Evolutionary conservation across 2,329 filamentous ascomycete species (phyloP).

Genomic region (Knufia petricola): DNA sequence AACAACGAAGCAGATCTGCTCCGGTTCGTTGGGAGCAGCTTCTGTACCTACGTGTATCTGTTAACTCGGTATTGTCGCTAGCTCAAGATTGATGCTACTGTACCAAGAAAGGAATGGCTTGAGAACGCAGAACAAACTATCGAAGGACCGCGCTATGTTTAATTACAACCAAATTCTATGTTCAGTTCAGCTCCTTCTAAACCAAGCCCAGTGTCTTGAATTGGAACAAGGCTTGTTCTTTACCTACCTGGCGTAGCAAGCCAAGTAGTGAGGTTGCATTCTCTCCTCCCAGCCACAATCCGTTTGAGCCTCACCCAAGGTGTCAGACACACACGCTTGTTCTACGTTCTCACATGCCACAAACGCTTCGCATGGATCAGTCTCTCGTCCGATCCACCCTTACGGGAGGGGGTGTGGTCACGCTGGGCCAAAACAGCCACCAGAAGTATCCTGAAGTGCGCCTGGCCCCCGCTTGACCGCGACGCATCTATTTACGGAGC

Average conservation of each 20-base stretch:
- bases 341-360: slow-evolving; percentile 8
- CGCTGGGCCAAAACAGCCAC: not conserved
- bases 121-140: not conserved
- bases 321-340: not conserved
- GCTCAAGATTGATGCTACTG: slow-evolving; percentile 1
- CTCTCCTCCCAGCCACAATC: not conserved
- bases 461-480: not conserved
- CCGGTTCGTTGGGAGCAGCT: too few species aligned
- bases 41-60: not conserved
- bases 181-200: not conserved
- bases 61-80: not conserved
- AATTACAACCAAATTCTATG: not conserved
- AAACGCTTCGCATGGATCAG: not conserved
- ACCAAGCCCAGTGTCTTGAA: not conserved
- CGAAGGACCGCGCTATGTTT: not conserved
- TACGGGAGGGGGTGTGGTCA: not conserved
- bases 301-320: too few species aligned
- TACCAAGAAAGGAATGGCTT: not conserved
- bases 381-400: not conserved
- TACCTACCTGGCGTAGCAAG: too few species aligned
- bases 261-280: too few species aligned
- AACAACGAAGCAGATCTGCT: not conserved
- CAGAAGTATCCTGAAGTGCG: not conserved
- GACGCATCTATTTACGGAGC: not conserved
- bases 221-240: not conserved